Conservation (phyloP, 768 basidiomycete species). For the Suillus occidentalis region DNA sequence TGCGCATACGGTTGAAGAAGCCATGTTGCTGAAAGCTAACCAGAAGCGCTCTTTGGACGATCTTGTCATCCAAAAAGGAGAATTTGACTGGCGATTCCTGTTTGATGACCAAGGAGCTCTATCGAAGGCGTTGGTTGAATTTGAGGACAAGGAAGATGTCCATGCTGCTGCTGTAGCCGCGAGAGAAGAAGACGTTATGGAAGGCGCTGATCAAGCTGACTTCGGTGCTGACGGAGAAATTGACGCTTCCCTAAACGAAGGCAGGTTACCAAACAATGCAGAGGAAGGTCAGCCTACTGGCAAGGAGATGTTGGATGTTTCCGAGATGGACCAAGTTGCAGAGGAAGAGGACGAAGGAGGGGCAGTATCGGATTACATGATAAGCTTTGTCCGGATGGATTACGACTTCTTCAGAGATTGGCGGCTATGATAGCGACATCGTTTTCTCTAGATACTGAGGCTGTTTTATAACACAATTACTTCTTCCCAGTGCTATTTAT, state of each 20-base stretch:
- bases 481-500: conserved; percentile 20
- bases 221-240: conserved; percentile 53
- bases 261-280: conserved; percentile 7
- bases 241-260: conserved; percentile 15
- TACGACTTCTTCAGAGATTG: conserved; percentile 74
- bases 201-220: conserved; percentile 80
- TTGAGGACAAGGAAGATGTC: conserved; percentile 87
- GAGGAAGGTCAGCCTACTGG: conserved; percentile 24
- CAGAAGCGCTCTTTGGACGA: conserved; percentile 92
- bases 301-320: conserved; percentile 26
- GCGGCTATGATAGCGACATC: conserved; percentile 44
- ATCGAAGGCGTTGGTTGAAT: conserved; percentile 76
- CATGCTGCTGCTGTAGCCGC: conserved; percentile 78
- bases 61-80: conserved; percentile 90
- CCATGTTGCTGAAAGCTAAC: conserved; percentile 95
- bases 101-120: conserved; percentile 64
- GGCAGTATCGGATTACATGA: conserved; percentile 83
- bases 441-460: conserved; percentile 5
- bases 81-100: conserved; percentile 91
- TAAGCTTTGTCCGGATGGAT: conserved; percentile 60
- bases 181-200: conserved; percentile 66
- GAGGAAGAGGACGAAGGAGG: conserved; percentile 59
- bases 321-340: conserved; percentile 36
- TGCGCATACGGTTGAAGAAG: conserved; percentile 89
- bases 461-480: background rate